Percentiles rank a stretch among this genome's conserved stretches.
These are phyloP conservation scores for Populus hybrid DNA, from an alignment of 441 rosid species.

Conservation along the genomic window DNA sequence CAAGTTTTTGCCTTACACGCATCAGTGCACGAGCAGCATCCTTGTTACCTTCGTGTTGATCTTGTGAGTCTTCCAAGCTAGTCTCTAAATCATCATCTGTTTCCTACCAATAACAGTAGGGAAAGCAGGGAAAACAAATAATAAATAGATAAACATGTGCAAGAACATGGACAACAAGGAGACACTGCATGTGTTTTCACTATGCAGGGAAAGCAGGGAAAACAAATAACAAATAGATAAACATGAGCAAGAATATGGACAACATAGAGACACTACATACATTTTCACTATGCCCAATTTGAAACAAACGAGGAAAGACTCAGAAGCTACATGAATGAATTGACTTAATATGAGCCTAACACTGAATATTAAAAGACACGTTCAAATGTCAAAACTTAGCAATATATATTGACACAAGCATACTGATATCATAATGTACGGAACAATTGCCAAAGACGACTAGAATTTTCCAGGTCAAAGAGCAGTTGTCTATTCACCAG, in stretches of 20 bases:
- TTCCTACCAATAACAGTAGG: slow-evolving; percentile 44
- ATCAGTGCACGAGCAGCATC: slow-evolving; percentile 94
- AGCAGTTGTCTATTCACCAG: neutral
- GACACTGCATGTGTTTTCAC: neutral
- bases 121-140: neutral
- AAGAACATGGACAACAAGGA: neutral
- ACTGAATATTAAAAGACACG: neutral
- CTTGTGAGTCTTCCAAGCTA: slow-evolving; percentile 66
- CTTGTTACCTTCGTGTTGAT: slow-evolving; percentile 84
- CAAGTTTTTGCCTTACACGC: slow-evolving; percentile 95
- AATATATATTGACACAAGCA: neutral
- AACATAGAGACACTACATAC: neutral
- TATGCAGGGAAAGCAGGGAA: neutral
- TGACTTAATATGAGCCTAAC: neutral
- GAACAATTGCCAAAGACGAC: neutral
- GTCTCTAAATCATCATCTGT: slow-evolving; percentile 61
- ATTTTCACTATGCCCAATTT: neutral
- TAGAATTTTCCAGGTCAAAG: neutral
- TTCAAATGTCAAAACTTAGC: neutral
- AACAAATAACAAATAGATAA: neutral
- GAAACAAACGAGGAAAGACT: neutral
- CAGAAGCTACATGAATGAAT: neutral
- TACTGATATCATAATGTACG: neutral
- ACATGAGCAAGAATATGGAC: neutral
- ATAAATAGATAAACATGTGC: neutral